Evolutionary conservation across 108 stramenopile genomes (phyloP).

Genomic region (Cyclotella choctawhatcheeana): DNA sequence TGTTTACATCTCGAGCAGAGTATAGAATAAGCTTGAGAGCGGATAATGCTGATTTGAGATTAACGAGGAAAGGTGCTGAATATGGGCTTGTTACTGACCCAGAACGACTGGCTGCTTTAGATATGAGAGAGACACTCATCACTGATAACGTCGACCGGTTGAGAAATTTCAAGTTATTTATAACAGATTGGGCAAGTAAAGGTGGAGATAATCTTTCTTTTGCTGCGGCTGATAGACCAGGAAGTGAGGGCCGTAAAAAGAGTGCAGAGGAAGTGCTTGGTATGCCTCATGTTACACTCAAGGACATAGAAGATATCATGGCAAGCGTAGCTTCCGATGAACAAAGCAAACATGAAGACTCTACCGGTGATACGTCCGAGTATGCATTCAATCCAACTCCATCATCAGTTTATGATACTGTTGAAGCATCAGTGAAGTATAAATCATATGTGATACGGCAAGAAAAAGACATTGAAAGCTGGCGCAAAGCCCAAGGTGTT

Average conservation of each 20-base stretch:
- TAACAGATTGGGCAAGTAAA: conserved; percentile 80
- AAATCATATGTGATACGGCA: conserved; percentile 84
- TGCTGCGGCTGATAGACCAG: conserved; percentile 58
- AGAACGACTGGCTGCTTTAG: conserved; percentile 81
- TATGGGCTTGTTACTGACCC: conserved; percentile 87
- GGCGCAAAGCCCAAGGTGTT: conserved; percentile 86
- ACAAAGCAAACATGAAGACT: conserved; percentile 11
- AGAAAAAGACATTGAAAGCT: conserved; percentile 94
- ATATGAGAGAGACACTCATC: conserved; percentile 76
- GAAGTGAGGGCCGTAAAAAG: conserved; percentile 76
- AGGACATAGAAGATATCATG: conserved; percentile 85
- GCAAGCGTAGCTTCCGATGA: conserved; percentile 46
- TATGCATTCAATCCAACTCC: conserved; percentile 51
- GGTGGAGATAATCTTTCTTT: conserved; percentile 79
- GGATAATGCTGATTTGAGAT: conserved; percentile 96
- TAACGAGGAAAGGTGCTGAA: conserved; percentile 92
- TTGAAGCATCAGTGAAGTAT: conserved; percentile 95
- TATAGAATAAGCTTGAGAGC: conserved; percentile 91
- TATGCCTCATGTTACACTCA: conserved; percentile 87
- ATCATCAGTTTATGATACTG: conserved; percentile 85
- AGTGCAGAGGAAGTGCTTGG: conserved; percentile 87
- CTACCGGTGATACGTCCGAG: conserved; percentile 16
- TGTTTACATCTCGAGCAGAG: conserved; percentile 98
- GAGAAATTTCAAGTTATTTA: conserved; percentile 72
- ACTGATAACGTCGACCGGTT: conserved; percentile 67